Evolutionary conservation across 2,329 filamentous ascomycete genomes (phyloP).

Genomic region (Cyphellophora attinorum): DNA sequence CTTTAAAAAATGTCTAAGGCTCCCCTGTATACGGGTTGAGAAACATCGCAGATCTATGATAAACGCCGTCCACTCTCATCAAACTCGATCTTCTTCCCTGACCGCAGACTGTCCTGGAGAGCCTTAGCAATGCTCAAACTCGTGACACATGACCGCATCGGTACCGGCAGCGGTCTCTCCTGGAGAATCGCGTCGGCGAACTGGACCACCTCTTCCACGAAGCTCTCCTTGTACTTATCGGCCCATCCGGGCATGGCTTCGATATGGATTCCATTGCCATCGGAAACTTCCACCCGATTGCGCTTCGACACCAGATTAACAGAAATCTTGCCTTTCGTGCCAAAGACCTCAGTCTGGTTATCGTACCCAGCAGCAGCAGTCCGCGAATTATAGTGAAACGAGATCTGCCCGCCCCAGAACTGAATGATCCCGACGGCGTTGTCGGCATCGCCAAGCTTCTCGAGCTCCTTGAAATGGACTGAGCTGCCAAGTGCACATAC

Average conservation of each 20-base stretch:
- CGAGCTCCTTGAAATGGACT: conserved; percentile 27
- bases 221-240: background rate
- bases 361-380: background rate
- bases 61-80: too few species aligned
- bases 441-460: background rate
- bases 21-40: too few species aligned
- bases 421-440: background rate
- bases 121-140: background rate
- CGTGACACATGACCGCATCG: background rate
- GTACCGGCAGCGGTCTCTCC: background rate
- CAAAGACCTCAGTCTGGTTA: background rate
- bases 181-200: background rate
- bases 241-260: background rate
- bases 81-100: background rate
- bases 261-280: background rate
- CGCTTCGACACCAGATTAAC: background rate
- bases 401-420: background rate
- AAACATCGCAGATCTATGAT: too few species aligned
- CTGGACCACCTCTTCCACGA: background rate
- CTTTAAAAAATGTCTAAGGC: too few species aligned
- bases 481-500: conserved; percentile 27
- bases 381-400: background rate
- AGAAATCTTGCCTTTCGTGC: background rate
- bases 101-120: background rate
- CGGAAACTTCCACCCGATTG: background rate